Conservation (phyloP, 768 basidiomycete species). For the Boletus fagicola region DNA sequence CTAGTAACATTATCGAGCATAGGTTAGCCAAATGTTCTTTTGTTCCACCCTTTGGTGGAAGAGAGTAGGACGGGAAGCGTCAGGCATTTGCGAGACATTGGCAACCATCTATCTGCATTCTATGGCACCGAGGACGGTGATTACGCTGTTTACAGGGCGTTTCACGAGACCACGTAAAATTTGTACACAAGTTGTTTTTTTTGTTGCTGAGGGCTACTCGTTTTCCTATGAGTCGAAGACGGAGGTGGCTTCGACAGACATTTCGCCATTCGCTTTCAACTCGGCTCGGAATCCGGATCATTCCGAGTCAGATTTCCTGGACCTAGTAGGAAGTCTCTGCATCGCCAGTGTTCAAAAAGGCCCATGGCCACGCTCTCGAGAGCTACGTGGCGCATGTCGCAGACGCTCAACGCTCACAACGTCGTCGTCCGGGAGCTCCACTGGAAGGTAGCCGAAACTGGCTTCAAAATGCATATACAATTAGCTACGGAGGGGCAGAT, state of each 20-base stretch:
- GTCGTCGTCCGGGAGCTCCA: too few species aligned
- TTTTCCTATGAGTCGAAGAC: conserved; percentile 13
- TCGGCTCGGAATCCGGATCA: conserved; percentile 35
- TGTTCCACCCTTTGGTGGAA: neutral
- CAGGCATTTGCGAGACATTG: too few species aligned
- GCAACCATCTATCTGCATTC: neutral
- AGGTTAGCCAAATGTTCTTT: too few species aligned
- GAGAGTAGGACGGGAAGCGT: neutral
- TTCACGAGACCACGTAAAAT: too few species aligned
- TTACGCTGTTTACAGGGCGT: too few species aligned
- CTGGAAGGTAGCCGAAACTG: too few species aligned
- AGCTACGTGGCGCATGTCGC: too few species aligned
- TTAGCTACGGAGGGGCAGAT: too few species aligned
- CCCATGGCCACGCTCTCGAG: conserved; percentile 7
- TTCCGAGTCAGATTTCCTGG: conserved; percentile 30
- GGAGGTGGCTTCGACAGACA: conserved; percentile 26
- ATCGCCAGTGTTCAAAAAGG: conserved; percentile 36
- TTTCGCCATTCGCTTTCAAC: conserved; percentile 26
- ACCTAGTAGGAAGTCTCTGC: conserved; percentile 11
- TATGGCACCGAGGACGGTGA: neutral
- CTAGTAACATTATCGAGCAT: neutral
- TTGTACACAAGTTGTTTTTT: too few species aligned
- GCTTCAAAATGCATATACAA: too few species aligned
- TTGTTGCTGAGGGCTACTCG: conserved; percentile 11
- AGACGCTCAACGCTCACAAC: too few species aligned